Conservation (phyloP, 768 basidiomycete species). For the Pseudohyphozyma bogoriensis region DNA sequence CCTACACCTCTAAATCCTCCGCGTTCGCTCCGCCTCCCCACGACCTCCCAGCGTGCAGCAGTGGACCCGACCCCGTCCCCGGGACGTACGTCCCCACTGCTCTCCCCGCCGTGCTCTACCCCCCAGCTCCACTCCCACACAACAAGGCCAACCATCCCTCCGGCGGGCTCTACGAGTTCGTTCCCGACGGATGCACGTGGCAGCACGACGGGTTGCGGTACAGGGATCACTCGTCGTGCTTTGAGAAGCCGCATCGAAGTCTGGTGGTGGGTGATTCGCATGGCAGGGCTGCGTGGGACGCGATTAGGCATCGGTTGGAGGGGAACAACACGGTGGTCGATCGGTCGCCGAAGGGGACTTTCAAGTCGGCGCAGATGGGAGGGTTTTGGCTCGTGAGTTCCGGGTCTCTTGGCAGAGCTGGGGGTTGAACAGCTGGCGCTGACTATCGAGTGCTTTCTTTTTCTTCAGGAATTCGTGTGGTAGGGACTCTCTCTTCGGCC, state of each 20-base stretch:
- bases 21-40: too few species aligned
- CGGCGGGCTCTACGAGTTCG: slow-evolving; percentile 7
- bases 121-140: slow-evolving; percentile 1
- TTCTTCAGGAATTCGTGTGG: too few species aligned
- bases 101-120: slow-evolving; percentile 6
- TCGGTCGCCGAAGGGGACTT: slow-evolving; percentile 6
- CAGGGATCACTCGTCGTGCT: slow-evolving; percentile 7
- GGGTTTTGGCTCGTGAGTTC: slow-evolving; percentile 9
- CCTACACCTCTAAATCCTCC: too few species aligned
- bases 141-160: slow-evolving; percentile 5
- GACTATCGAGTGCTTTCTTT: too few species aligned
- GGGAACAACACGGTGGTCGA: slow-evolving; percentile 13
- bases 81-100: slow-evolving; percentile 11
- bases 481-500: too few species aligned
- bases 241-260: not conserved
- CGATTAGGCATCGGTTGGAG: slow-evolving; percentile 2
- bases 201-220: slow-evolving; percentile 13
- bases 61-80: not conserved
- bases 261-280: slow-evolving; percentile 16
- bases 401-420: too few species aligned
- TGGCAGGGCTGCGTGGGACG: slow-evolving; percentile 6
- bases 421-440: too few species aligned
- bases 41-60: not conserved
- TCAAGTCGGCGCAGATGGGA: not conserved
- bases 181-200: not conserved